These are phyloP conservation scores for Xylaria telfairii DNA, from an alignment of 495 filamentous ascomycete species.

Conservation along the genomic window DNA sequence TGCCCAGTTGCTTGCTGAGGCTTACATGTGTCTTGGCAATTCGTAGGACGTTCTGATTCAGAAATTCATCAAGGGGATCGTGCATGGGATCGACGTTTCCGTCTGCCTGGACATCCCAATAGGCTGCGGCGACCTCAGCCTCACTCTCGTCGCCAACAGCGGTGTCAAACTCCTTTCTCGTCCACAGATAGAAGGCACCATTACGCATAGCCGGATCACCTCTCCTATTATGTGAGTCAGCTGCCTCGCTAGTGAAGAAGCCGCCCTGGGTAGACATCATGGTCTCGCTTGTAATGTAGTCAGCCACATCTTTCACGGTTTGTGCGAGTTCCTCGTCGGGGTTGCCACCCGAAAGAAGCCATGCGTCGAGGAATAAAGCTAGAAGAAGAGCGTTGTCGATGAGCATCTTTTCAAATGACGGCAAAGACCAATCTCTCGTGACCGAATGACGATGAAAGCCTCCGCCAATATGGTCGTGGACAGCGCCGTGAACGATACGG, in stretches of 20 bases:
- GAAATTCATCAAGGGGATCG: slow-evolving; percentile 92
- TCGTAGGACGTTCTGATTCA: slow-evolving; percentile 73
- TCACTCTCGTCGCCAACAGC: slow-evolving; percentile 68
- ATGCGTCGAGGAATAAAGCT: slow-evolving; percentile 86
- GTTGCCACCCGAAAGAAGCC: slow-evolving; percentile 69
- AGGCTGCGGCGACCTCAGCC: slow-evolving; percentile 76
- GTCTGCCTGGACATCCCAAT: slow-evolving; percentile 85
- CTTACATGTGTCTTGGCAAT: slow-evolving; percentile 60
- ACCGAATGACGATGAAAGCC: slow-evolving; percentile 92
- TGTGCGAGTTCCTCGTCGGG: slow-evolving; percentile 68
- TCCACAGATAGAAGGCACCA: slow-evolving; percentile 97
- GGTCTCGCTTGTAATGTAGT: slow-evolving; percentile 76
- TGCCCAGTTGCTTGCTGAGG: slow-evolving; percentile 78
- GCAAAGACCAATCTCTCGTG: slow-evolving; percentile 87
- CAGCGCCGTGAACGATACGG: slow-evolving; percentile 83
- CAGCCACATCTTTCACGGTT: slow-evolving; percentile 80
- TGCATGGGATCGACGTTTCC: slow-evolving; percentile 87
- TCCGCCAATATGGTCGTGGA: slow-evolving; percentile 90
- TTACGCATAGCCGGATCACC: slow-evolving; percentile 87
- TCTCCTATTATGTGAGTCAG: slow-evolving; percentile 79
- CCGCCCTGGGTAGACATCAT: slow-evolving; percentile 73
- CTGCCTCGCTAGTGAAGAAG: slow-evolving; percentile 90
- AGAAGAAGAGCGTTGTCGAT: slow-evolving; percentile 93
- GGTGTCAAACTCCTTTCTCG: slow-evolving; percentile 80
- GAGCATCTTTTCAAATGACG: slow-evolving; percentile 98